These are phyloP conservation scores for Penicillium oxalicum DNA, from an alignment of 2,329 filamentous ascomycete species.

Conservation along the genomic window DNA sequence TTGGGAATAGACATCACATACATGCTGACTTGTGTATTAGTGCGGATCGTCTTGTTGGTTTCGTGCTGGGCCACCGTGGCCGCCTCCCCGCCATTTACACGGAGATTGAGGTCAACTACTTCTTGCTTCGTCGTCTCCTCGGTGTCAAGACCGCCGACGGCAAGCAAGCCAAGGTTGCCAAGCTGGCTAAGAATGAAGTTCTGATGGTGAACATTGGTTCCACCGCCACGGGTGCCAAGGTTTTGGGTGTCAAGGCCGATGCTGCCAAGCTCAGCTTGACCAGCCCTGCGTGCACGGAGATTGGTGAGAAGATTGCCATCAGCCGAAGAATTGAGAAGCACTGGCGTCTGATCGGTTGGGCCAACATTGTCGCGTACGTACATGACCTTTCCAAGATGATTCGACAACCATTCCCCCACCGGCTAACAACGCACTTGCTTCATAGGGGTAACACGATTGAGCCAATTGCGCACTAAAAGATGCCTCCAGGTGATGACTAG, in stretches of 20 bases:
- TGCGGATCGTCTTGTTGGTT: constrained; percentile 97
- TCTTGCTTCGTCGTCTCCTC: constrained; percentile 85
- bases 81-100: constrained; percentile 94
- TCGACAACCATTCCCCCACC: neutral
- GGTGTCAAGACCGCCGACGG: constrained; percentile 97
- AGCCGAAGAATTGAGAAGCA: constrained; percentile 98
- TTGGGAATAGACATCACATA: neutral
- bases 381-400: neutral
- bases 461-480: constrained; percentile 37
- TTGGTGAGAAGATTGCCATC: constrained; percentile 96
- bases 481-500: constrained; percentile 13
- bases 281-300: constrained; percentile 89
- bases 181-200: constrained; percentile 96
- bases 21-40: neutral
- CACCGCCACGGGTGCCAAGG: constrained; percentile 94
- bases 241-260: constrained; percentile 94
- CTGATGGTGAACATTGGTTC: constrained; percentile 99
- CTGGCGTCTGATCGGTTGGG: constrained; percentile 93
- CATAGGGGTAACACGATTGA: constrained; percentile 44
- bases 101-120: constrained; percentile 99
- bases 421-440: constrained; percentile 5
- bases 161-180: constrained; percentile 98
- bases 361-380: constrained; percentile 61
- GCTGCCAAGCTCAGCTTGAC: constrained; percentile 91
- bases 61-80: constrained; percentile 92